Evolutionary conservation across 805 yeast genomes (phyloP).

Genomic region (Metschnikowia chrysomelidarum): DNA sequence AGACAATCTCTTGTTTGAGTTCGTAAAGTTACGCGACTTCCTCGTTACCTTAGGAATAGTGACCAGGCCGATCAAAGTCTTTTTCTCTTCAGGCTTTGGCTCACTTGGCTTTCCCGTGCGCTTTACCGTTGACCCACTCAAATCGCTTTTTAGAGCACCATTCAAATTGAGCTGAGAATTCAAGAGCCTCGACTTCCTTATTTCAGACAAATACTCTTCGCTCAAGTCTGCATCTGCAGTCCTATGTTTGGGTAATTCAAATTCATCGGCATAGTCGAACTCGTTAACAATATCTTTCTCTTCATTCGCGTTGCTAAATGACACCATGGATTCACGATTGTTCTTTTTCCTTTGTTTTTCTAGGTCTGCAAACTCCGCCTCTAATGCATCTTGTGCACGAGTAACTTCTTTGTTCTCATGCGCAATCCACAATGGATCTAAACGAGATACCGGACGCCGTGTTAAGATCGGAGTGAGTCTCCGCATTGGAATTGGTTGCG

Average conservation of each 20-base stretch:
- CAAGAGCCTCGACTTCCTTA: constrained; percentile 42
- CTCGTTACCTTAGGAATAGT: constrained; percentile 70
- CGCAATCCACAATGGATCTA: constrained; percentile 56
- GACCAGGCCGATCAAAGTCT: constrained; percentile 56
- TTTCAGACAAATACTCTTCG: constrained; percentile 44
- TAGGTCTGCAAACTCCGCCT: constrained; percentile 30
- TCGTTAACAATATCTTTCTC: constrained; percentile 21
- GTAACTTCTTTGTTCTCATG: constrained; percentile 48
- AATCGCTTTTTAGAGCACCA: constrained; percentile 12
- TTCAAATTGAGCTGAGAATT: constrained; percentile 39
- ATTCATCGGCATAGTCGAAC: constrained; percentile 16
- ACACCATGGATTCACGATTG: constrained; percentile 36
- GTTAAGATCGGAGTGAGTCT: constrained; percentile 41
- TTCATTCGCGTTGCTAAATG: constrained; percentile 25
- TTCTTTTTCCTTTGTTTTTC: constrained; percentile 16
- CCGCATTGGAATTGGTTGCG: constrained; percentile 37
- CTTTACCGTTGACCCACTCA: constrained; percentile 5
- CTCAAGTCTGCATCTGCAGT: constrained; percentile 36
- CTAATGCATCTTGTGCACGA: constrained; percentile 42
- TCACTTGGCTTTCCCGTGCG: constrained; percentile 4
- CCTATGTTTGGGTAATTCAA: constrained; percentile 38
- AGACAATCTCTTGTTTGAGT: constrained; percentile 64
- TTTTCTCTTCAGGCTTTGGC: constrained; percentile 14
- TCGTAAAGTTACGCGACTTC: constrained; percentile 59
- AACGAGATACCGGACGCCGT: constrained; percentile 54